Evolutionary conservation across 192 early-diverging fungal species (phyloP).

Genomic region (Spizellomyces punctatus): DNA sequence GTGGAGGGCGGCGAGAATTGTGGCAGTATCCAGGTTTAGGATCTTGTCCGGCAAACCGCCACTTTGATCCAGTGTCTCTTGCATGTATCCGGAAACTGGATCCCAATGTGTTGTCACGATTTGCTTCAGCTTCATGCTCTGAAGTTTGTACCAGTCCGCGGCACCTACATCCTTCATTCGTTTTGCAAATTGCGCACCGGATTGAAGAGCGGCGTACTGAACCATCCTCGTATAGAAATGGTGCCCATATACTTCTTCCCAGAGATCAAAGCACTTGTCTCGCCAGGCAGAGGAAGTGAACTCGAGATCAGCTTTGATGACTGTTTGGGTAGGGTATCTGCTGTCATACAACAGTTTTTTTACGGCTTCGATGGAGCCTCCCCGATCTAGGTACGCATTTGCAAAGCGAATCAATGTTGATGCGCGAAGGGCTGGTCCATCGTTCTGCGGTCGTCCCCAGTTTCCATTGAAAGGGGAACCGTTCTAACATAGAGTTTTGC

Average conservation of each 20-base stretch:
- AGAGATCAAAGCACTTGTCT: conserved; percentile 58
- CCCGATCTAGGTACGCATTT: conserved; percentile 8
- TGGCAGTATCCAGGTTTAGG: conserved; percentile 60
- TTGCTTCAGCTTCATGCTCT: conserved; percentile 37
- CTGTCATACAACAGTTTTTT: conserved; percentile 30
- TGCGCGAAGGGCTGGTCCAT: conserved; percentile 64
- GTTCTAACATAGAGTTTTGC: conserved; percentile 23
- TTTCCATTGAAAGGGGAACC: conserved; percentile 45
- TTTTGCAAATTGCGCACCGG: conserved; percentile 57
- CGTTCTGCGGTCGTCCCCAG: conserved; percentile 76
- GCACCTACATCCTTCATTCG: conserved; percentile 37
- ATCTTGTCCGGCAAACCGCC: conserved; percentile 51
- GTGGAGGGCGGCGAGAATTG: conserved; percentile 58
- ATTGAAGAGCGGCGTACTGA: conserved; percentile 59
- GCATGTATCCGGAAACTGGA: conserved; percentile 19
- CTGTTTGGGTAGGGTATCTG: conserved; percentile 14
- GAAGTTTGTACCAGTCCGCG: conserved; percentile 36
- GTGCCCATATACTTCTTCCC: conserved; percentile 74
- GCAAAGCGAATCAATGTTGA: conserved; percentile 25
- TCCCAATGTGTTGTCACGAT: conserved; percentile 53
- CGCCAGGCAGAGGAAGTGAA: conserved; percentile 57
- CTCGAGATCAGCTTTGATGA: conserved; percentile 63
- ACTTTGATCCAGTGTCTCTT: conserved; percentile 31
- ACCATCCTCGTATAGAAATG: conserved; percentile 74
- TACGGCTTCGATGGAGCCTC: conserved; percentile 9